phyloP scores from a whole-genome alignment of 805 yeast species.

The Starmerella sp. region DNA sequence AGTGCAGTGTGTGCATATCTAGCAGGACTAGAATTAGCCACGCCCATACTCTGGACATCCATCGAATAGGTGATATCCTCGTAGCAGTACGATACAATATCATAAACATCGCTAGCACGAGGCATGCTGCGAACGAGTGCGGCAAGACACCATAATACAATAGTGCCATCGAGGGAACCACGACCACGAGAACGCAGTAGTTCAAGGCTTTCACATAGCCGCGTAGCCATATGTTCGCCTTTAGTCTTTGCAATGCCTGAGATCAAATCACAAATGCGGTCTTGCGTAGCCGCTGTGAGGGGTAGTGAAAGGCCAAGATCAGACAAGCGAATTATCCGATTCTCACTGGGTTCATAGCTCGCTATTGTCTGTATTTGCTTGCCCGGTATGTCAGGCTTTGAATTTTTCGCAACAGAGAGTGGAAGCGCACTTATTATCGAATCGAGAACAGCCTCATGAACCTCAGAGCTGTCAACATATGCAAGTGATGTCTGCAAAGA shows the following conservation, averaged over 20 bases:
- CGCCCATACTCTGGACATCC: neutral
- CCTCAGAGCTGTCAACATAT: neutral
- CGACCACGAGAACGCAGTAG: neutral
- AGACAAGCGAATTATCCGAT: neutral
- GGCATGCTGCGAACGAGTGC: conserved; percentile 9
- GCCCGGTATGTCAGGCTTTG: neutral
- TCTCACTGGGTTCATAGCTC: neutral
- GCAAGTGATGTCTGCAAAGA: conserved; percentile 6
- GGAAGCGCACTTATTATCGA: conserved; percentile 11
- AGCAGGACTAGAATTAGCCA: neutral
- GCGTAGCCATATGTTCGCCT: neutral
- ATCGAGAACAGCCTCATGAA: conserved; percentile 1
- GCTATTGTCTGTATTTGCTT: neutral
- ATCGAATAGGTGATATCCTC: conserved; percentile 8
- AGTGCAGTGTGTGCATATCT: conserved; percentile 12
- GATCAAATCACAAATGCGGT: conserved; percentile 4
- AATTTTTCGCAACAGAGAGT: neutral
- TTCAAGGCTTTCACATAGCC: conserved; percentile 4
- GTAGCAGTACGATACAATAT: conserved; percentile 16
- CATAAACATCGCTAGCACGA: conserved; percentile 8
- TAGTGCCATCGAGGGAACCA: conserved; percentile 7
- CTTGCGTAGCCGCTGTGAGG: conserved; percentile 4
- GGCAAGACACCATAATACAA: conserved; percentile 16
- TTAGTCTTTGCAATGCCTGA: conserved; percentile 4
- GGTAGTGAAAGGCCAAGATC: conserved; percentile 6